Evolutionary conservation across 805 yeast genomes (phyloP).

Genomic region (Candida endomychidarum): DNA sequence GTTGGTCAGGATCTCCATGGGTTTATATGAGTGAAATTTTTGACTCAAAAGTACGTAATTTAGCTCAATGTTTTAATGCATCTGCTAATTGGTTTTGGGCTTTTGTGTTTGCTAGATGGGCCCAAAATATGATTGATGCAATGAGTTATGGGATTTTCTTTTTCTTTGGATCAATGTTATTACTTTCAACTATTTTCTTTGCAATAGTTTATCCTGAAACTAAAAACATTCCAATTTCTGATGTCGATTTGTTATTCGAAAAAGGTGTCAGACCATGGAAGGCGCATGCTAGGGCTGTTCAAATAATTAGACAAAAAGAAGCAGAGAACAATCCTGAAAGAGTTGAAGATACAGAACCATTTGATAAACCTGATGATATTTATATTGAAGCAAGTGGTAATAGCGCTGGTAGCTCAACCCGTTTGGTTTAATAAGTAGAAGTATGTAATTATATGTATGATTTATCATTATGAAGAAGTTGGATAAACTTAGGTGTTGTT

Average conservation of each 20-base stretch:
- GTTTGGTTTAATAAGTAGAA: slow-evolving; percentile 1
- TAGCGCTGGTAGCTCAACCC: slow-evolving; percentile 10
- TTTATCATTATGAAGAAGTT: no score
- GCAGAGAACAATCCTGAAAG: not conserved
- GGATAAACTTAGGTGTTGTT: no score
- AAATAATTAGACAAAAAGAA: slow-evolving; percentile 9
- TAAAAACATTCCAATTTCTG: slow-evolving; percentile 35
- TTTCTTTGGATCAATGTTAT: slow-evolving; percentile 30
- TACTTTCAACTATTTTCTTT: slow-evolving; percentile 18
- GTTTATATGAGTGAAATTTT: slow-evolving; percentile 48
- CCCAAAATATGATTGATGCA: slow-evolving; percentile 43
- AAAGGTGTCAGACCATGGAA: slow-evolving; percentile 30
- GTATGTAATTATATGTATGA: no score
- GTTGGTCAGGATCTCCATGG: slow-evolving; percentile 51
- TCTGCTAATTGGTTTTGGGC: slow-evolving; percentile 52
- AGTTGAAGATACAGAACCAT: slow-evolving; percentile 1
- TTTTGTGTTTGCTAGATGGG: slow-evolving; percentile 47
- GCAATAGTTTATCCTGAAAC: slow-evolving; percentile 38
- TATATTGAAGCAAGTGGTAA: slow-evolving; percentile 7
- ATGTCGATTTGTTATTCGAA: slow-evolving; percentile 32
- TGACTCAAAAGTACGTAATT: slow-evolving; percentile 43
- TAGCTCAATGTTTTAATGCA: slow-evolving; percentile 44
- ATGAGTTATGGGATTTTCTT: slow-evolving; percentile 48
- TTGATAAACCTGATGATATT: slow-evolving; percentile 10
- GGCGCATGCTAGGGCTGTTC: slow-evolving; percentile 29